These are phyloP conservation scores for Fusarium aywerte DNA, from an alignment of 2,329 filamentous ascomycete species.

Conservation along the genomic window DNA sequence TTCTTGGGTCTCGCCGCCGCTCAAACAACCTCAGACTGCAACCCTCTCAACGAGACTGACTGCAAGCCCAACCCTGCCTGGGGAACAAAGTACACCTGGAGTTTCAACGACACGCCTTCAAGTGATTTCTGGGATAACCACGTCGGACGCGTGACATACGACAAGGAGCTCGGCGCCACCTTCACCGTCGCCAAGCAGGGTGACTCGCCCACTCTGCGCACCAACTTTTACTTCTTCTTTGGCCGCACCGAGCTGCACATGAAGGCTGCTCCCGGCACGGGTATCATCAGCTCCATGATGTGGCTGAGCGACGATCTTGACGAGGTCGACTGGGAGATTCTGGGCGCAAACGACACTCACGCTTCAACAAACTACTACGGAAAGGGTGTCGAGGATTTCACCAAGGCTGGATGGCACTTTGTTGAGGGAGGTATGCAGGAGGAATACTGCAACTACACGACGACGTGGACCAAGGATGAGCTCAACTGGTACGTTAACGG, in stretches of 20 bases:
- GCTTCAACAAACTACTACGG: conserved; percentile 83
- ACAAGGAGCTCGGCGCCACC: conserved; percentile 69
- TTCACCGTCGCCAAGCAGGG: conserved; percentile 77
- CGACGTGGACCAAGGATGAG: conserved; percentile 74
- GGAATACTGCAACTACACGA: conserved; percentile 80
- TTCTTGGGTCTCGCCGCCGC: conserved; percentile 64
- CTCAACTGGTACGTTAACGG: conserved; percentile 79
- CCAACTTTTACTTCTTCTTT: conserved; percentile 87
- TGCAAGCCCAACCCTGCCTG: conserved; percentile 80
- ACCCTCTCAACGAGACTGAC: conserved; percentile 73
- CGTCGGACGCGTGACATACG: conserved; percentile 72
- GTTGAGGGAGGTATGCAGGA: conserved; percentile 65
- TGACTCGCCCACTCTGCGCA: conserved; percentile 81
- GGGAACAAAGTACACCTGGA: conserved; percentile 69
- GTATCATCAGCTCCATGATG: conserved; percentile 85
- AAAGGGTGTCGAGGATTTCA: conserved; percentile 73
- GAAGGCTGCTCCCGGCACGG: conserved; percentile 78
- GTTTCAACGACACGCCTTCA: conserved; percentile 71
- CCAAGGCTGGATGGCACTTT: conserved; percentile 70
- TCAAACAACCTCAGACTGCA: conserved; percentile 82
- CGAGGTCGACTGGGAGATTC: conserved; percentile 88
- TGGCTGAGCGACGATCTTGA: conserved; percentile 86
- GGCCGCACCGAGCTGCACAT: conserved; percentile 81
- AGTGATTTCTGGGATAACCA: conserved; percentile 72
- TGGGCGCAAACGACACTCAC: conserved; percentile 71